Evolutionary conservation across 345 rosid species (phyloP).

Genomic region (Pistacia atlantica): DNA sequence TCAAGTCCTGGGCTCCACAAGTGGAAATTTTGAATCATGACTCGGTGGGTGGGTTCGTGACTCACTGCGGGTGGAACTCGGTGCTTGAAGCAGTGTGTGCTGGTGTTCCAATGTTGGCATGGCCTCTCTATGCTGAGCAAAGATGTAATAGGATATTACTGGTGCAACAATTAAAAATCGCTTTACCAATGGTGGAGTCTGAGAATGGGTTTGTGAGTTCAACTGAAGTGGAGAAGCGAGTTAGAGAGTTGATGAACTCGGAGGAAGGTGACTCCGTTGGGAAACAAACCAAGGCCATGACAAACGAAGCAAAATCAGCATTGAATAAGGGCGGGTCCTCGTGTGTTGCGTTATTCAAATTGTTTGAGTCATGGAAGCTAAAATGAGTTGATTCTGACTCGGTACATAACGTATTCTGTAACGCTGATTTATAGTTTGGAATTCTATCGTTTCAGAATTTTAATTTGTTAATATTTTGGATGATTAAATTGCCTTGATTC

Average conservation of each 20-base stretch:
- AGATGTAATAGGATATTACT: slow-evolving; percentile 38
- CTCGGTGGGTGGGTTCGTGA: slow-evolving; percentile 30
- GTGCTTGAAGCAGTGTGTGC: slow-evolving; percentile 28
- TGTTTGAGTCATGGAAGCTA: slow-evolving; percentile 11
- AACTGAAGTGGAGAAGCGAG: slow-evolving; percentile 51
- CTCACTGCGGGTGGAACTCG: slow-evolving; percentile 41
- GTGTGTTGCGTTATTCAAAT: slow-evolving; percentile 20
- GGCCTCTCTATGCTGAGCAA: slow-evolving; percentile 58
- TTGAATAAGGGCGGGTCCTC: slow-evolving; percentile 44
- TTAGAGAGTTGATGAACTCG: slow-evolving; percentile 51
- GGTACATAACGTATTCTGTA: no score
- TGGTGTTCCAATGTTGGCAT: slow-evolving; percentile 51
- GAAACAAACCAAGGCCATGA: slow-evolving; percentile 32
- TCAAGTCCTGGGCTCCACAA: slow-evolving; percentile 34
- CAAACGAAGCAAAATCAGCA: slow-evolving; percentile 33
- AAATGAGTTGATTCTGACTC: no score
- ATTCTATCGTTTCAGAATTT: no score
- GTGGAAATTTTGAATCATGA: slow-evolving; percentile 22
- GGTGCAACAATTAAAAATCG: slow-evolving; percentile 59
- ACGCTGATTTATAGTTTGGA: no score
- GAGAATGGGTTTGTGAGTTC: slow-evolving; percentile 47
- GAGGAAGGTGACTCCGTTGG: slow-evolving; percentile 33
- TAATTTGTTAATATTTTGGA: no score
- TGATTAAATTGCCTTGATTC: no score
- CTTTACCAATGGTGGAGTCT: slow-evolving; percentile 42